These are phyloP conservation scores for Wallacemonas collosoma DNA, from an alignment of 208 protist species.

Conservation along the genomic window DNA sequence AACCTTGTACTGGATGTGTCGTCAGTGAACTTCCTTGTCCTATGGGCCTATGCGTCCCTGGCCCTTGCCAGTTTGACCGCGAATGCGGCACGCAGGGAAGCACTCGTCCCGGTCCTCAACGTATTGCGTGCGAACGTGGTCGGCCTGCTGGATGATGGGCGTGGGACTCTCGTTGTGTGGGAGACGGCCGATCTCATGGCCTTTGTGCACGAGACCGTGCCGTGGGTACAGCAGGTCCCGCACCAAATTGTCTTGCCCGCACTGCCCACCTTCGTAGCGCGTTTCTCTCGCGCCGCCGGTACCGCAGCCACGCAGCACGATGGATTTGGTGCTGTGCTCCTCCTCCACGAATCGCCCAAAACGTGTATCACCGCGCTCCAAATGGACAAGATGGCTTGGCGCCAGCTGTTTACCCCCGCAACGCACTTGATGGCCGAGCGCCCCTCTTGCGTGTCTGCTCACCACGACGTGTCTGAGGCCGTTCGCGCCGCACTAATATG, in stretches of 20 bases:
- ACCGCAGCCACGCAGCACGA: neutral
- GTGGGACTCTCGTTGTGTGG: neutral
- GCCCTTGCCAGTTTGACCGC: neutral
- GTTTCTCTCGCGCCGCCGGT: neutral
- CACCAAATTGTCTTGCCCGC: neutral
- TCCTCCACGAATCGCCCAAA: neutral
- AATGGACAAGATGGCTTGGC: neutral
- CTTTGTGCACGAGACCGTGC: neutral
- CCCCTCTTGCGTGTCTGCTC: neutral
- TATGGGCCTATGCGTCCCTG: neutral
- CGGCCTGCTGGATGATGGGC: neutral
- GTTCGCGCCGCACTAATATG: neutral
- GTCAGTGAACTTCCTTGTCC: neutral
- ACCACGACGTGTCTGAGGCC: neutral
- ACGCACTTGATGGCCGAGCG: neutral
- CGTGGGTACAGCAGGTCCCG: neutral
- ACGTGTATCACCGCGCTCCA: neutral
- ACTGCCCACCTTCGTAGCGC: neutral
- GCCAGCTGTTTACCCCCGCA: neutral
- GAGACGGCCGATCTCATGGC: neutral
- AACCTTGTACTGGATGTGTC: neutral
- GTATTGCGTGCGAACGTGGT: neutral
- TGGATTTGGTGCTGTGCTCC: neutral
- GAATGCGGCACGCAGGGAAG: neutral
- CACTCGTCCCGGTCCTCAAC: neutral